Conservation (phyloP, 495 filamentous ascomycete species). For the Penicillium turbatum region DNA sequence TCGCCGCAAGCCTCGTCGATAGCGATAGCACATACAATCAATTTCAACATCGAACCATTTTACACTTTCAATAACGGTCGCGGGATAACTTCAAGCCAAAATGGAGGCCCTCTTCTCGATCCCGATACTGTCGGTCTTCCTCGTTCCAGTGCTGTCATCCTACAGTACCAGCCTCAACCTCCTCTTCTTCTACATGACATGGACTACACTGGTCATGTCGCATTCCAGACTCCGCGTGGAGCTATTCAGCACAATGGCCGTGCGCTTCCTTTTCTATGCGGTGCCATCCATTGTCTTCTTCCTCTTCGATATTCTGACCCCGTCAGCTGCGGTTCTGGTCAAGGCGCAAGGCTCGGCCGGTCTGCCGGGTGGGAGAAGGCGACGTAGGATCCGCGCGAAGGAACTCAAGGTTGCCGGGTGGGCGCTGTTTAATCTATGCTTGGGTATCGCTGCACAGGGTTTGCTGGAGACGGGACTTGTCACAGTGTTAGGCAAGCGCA, state of each 20-base stretch:
- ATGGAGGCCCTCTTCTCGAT: slow-evolving; percentile 66
- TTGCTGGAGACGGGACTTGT: slow-evolving; percentile 54
- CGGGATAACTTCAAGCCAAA: slow-evolving; percentile 2
- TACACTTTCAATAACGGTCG: not conserved
- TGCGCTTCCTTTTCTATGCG: slow-evolving; percentile 69
- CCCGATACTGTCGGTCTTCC: slow-evolving; percentile 63
- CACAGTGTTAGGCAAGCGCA: slow-evolving; percentile 45
- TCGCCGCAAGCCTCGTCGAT: slow-evolving; percentile 1
- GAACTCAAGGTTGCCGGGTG: slow-evolving; percentile 43
- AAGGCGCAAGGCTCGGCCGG: slow-evolving; percentile 65
- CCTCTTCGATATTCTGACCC: slow-evolving; percentile 64
- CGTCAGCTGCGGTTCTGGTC: slow-evolving; percentile 58
- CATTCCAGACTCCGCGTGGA: slow-evolving; percentile 75
- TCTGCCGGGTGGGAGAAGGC: slow-evolving; percentile 55
- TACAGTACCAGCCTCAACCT: slow-evolving; percentile 79
- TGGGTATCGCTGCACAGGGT: slow-evolving; percentile 55
- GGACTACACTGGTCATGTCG: slow-evolving; percentile 76
- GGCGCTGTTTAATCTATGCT: slow-evolving; percentile 62
- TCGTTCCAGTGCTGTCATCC: slow-evolving; percentile 49
- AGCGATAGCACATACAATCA: not conserved
- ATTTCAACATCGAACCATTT: not conserved
- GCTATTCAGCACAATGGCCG: slow-evolving; percentile 59
- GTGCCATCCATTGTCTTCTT: slow-evolving; percentile 71
- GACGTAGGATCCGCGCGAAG: slow-evolving; percentile 27
- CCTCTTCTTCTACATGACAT: slow-evolving; percentile 86